A percentile compares a stretch with the other conserved stretches of the same genome.
phyloP scores from a whole-genome alignment of 331 rosid genomes.

The Pyracantha coccinea region DNA sequence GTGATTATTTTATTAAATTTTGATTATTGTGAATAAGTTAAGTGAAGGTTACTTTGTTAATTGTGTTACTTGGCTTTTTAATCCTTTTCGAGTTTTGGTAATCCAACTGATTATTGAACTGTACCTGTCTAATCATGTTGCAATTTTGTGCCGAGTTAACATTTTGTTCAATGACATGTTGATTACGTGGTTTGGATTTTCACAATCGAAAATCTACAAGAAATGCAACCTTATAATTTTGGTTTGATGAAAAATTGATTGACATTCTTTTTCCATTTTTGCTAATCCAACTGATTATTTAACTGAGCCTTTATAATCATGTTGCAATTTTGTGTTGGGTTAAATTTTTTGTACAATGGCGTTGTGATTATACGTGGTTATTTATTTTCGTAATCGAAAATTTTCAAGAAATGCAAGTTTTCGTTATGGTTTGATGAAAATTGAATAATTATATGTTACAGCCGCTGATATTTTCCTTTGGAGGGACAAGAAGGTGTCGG shows the following conservation, averaged over 20 bases:
- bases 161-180: neutral
- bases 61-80: neutral
- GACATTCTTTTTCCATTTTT: no score
- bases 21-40: no score
- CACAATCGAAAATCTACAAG: no score
- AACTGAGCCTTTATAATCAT: neutral
- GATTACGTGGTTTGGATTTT: neutral
- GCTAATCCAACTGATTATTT: neutral
- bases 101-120: neutral
- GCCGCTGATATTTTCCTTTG: slow-evolving; percentile 89
- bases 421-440: neutral
- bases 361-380: no score
- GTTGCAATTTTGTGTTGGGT: neutral
- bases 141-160: no score
- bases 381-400: neutral
- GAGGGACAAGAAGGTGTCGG: slow-evolving; percentile 88
- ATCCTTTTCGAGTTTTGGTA: neutral
- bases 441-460: slow-evolving; percentile 20
- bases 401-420: neutral
- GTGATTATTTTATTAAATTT: no score
- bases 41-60: neutral
- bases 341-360: neutral
- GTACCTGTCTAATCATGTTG: neutral
- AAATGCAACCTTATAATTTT: neutral
- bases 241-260: neutral